Evolutionary conservation across 805 yeast species (phyloP).

Genomic region (Kodamaea hsintzibuensis): DNA sequence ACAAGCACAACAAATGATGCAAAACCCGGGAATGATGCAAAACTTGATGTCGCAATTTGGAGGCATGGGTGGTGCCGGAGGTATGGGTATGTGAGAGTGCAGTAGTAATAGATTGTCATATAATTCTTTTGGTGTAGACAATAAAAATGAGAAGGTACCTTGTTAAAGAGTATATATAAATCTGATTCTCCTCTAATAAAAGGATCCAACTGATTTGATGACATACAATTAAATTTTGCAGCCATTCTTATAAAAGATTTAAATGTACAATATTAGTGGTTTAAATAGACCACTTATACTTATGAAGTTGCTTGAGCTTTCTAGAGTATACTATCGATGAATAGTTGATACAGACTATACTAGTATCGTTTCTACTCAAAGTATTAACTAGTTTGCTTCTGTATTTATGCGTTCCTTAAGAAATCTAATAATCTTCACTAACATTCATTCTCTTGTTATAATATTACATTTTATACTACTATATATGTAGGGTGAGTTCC

Average conservation of each 20-base stretch:
- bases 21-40: slow-evolving; percentile 70
- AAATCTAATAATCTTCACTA: too few species aligned
- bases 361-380: too few species aligned
- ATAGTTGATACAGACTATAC: too few species aligned
- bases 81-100: background rate
- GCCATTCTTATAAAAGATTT: background rate
- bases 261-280: too few species aligned
- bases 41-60: slow-evolving; percentile 64
- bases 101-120: background rate
- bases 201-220: too few species aligned
- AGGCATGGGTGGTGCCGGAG: slow-evolving; percentile 1
- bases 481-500: background rate
- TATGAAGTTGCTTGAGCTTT: too few species aligned
- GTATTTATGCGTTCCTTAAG: too few species aligned
- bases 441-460: background rate
- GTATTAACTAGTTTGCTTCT: too few species aligned
- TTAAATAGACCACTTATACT: too few species aligned
- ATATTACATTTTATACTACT: background rate
- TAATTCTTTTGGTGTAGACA: background rate
- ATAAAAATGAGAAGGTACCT: background rate
- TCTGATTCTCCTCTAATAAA: too few species aligned
- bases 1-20: slow-evolving; percentile 46
- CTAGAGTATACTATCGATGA: too few species aligned
- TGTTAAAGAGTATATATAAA: background rate
- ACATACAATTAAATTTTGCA: background rate